Evolutionary conservation across 176 grass and related monocot species (phyloP).

Genomic region (Poa pratensis): DNA sequence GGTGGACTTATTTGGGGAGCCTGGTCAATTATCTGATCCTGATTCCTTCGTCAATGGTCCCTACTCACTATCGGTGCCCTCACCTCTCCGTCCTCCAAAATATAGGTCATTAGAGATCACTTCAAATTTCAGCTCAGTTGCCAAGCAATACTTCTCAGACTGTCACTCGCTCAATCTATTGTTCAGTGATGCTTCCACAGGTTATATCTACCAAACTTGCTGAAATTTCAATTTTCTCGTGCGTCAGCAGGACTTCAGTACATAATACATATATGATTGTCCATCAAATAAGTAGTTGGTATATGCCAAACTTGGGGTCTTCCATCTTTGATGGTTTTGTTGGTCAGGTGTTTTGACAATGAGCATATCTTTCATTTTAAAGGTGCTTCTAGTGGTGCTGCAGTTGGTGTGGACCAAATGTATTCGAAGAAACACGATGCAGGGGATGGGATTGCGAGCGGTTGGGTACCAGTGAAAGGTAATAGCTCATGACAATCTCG

Average conservation of each 20-base stretch:
- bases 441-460: constrained; percentile 34
- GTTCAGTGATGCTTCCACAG: constrained; percentile 78
- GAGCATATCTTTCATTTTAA: constrained; percentile 3
- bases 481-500: background rate
- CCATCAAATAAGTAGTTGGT: constrained; percentile 32
- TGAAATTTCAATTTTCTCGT: constrained; percentile 14
- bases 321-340: constrained; percentile 42
- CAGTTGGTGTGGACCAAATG: constrained; percentile 45
- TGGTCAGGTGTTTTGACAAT: constrained; percentile 27
- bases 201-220: constrained; percentile 17
- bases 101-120: constrained; percentile 71
- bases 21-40: constrained; percentile 81
- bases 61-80: constrained; percentile 69
- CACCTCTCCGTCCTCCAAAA: constrained; percentile 88
- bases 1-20: constrained; percentile 84
- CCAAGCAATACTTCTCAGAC: constrained; percentile 92
- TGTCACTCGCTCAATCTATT: constrained; percentile 92
- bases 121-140: constrained; percentile 77
- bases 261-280: constrained; percentile 19
- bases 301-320: constrained; percentile 4
- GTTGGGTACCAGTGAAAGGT: constrained; percentile 52
- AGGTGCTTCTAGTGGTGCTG: constrained; percentile 48
- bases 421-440: constrained; percentile 53
- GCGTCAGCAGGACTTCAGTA: constrained; percentile 9
- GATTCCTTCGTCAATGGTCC: constrained; percentile 94